Base-by-base conservation (phyloP, 192 early-diverging fungal genomes). In the Nowakowskiella sp. region DNA sequence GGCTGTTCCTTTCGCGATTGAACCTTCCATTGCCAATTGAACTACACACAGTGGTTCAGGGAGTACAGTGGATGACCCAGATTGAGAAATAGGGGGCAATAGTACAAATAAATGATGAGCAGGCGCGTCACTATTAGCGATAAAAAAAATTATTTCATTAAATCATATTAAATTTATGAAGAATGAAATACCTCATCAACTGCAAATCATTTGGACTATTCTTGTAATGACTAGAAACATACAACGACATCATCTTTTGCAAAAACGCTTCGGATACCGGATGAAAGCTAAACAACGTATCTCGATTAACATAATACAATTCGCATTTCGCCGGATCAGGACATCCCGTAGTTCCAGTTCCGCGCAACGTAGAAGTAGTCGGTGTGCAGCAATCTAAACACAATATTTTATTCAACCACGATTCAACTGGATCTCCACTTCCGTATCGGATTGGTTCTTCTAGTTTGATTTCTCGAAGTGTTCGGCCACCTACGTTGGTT, bases 161-260 rank as follows among this genome's bases (percentile, higher is more conserved):
- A 28, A 56, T 42, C 26, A 53, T n/a, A 22, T 30, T 39, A 39
- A 39, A 13, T 13, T 39, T 39, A 13, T 39, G 36, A 13, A 13
- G 13, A 19, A 19, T 19, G 19, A 39, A 10, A 2, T 39, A 70
- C 65, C 87, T 92, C 74, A 99, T 78, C 49, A 99, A 72, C 69
- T 97, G 93, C 63, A 99, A 68, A 61, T 99, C 96, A 66, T 99
- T 94, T 27, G 96, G 96, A 31, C 86, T 88, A 72, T 99, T 99
- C 69, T 99, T 99, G 84, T 99, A 99, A 68, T 99, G 95, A 67
- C 89, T 91, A 21, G 95, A 90, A 25, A 97, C 93, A 55, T 97
- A 99, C 28, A 99, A 67, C 2, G 84, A 78, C 90, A 99, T 94
- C 85, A 99, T 96, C 42, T 85, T 85, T 69, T 96, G 95, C 72